These are phyloP conservation scores for Acer campestre DNA, from an alignment of 345 rosid species.

Conservation along the genomic window DNA sequence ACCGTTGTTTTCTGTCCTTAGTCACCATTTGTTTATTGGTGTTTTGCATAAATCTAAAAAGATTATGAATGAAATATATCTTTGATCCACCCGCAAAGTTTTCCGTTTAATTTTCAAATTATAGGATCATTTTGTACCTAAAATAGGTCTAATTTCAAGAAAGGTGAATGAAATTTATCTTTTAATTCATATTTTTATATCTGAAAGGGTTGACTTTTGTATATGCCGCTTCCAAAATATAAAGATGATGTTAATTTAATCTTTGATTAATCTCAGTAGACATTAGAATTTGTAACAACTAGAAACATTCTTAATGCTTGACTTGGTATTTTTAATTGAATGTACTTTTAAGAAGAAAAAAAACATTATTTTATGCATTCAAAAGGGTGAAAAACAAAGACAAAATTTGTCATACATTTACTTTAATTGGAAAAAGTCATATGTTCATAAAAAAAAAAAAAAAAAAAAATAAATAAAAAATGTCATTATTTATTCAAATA, in stretches of 20 bases:
- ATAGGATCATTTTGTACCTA: too few species aligned
- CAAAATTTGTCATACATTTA: background rate
- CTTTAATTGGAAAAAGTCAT: background rate
- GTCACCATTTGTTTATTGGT: background rate
- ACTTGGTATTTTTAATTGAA: background rate
- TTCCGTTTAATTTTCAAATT: too few species aligned
- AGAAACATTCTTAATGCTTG: constrained; percentile 7
- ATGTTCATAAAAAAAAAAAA: background rate
- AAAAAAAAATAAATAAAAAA: background rate
- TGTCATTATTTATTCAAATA: background rate
- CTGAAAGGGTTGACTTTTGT: background rate
- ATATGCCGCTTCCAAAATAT: background rate
- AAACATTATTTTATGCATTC: background rate
- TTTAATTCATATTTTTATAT: too few species aligned
- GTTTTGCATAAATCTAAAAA: background rate
- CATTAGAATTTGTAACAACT: background rate
- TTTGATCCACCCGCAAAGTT: background rate
- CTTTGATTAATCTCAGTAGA: background rate
- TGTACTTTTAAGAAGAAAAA: background rate
- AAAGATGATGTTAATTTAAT: background rate
- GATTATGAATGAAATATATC: background rate
- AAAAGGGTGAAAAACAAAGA: background rate
- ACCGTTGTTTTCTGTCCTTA: too few species aligned
- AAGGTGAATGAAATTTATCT: background rate
- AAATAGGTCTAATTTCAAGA: too few species aligned